Percentiles rank a stretch among this genome's conserved stretches.
These are phyloP conservation scores for Bruguiera gymnorhiza DNA, from an alignment of 345 rosid species.

Conservation along the genomic window DNA sequence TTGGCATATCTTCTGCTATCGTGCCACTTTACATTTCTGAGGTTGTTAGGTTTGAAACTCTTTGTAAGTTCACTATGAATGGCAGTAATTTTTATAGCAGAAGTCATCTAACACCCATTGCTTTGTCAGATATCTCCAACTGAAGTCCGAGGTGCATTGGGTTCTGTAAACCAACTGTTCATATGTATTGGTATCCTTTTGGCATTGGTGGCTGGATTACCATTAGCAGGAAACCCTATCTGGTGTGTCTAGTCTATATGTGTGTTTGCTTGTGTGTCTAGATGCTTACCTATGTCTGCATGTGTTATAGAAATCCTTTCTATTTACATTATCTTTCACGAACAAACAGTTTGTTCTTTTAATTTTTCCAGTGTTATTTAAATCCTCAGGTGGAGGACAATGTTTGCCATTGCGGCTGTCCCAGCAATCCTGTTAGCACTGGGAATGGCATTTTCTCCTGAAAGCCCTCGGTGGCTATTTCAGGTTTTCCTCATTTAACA, in stretches of 20 bases:
- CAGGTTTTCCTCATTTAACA: conserved; percentile 49
- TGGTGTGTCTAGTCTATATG: conserved; percentile 45
- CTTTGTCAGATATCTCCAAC: conserved; percentile 90
- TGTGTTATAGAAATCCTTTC: neutral
- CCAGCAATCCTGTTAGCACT: conserved; percentile 84
- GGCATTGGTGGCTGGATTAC: conserved; percentile 95
- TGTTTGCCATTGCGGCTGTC: conserved; percentile 79
- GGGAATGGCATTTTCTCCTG: conserved; percentile 92
- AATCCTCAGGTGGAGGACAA: conserved; percentile 89
- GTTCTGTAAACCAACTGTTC: conserved; percentile 93
- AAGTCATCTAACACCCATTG: conserved; percentile 19
- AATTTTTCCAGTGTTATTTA: conserved; percentile 9
- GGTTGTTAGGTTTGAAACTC: conserved; percentile 39
- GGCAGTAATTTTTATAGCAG: conserved; percentile 3
- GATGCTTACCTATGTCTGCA: neutral
- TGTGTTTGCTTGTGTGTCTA: neutral
- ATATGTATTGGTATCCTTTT: conserved; percentile 94
- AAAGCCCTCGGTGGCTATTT: conserved; percentile 98
- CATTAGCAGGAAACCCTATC: conserved; percentile 78
- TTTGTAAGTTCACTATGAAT: conserved; percentile 1
- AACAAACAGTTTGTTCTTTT: neutral
- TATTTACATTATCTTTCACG: neutral
- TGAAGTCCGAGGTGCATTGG: conserved; percentile 95
- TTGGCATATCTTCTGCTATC: conserved; percentile 92
- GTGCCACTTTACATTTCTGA: conserved; percentile 99